These are phyloP conservation scores for Zymoseptoria ardabiliae DNA, from an alignment of 2,329 filamentous ascomycete species.

Conservation along the genomic window DNA sequence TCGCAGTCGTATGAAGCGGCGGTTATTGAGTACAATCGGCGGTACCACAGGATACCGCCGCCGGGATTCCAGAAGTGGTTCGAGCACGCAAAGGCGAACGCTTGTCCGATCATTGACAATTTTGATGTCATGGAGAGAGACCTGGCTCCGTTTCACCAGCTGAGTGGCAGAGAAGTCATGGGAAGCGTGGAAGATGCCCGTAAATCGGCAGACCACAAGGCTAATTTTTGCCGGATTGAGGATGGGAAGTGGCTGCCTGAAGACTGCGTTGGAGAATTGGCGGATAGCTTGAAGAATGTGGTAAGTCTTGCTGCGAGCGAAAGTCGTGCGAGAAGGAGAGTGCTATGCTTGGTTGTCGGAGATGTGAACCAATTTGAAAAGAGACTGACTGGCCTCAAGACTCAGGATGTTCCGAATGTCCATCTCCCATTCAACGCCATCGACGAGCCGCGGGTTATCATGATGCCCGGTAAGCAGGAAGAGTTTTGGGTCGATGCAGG, in stretches of 20 bases:
- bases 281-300: not conserved
- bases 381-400: not conserved
- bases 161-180: slow-evolving; percentile 4
- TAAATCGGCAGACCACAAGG: not conserved
- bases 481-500: not conserved
- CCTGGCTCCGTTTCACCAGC: slow-evolving; percentile 3
- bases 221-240: not conserved
- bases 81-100: slow-evolving; percentile 32
- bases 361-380: not conserved
- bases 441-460: slow-evolving; percentile 42
- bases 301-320: not conserved
- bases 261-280: not conserved
- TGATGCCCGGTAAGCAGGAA: slow-evolving; percentile 5
- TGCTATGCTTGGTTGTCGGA: not conserved
- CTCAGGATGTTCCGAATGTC: slow-evolving; percentile 30
- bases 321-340: not conserved
- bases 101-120: slow-evolving; percentile 39
- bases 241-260: slow-evolving; percentile 1
- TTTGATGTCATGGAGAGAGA: slow-evolving; percentile 31
- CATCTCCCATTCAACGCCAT: slow-evolving; percentile 42
- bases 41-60: slow-evolving; percentile 39
- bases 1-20: slow-evolving; percentile 6
- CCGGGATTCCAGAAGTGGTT: slow-evolving; percentile 42
- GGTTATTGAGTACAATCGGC: slow-evolving; percentile 29
- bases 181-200: not conserved